A percentile compares a stretch with the other conserved stretches of the same genome.
These are phyloP conservation scores for Lasiosphaeriaceae sp. DNA, from an alignment of 495 filamentous ascomycete species.

Conservation along the genomic window DNA sequence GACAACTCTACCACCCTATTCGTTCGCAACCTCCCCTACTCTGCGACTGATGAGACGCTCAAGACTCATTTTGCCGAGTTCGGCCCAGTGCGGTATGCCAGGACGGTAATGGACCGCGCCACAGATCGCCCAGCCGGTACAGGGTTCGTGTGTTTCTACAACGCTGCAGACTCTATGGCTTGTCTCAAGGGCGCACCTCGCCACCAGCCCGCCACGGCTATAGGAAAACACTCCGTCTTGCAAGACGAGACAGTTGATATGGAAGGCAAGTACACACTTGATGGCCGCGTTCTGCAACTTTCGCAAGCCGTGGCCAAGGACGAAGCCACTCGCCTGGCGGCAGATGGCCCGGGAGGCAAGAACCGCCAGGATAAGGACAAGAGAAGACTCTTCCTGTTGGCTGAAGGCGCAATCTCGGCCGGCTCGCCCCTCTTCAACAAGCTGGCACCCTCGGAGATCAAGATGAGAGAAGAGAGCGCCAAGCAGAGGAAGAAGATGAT, in stretches of 20 bases:
- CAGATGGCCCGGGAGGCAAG: constrained; percentile 59
- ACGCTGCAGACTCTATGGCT: constrained; percentile 61
- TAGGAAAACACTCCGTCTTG: constrained; percentile 70
- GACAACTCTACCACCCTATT: constrained; percentile 76
- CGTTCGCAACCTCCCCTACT: constrained; percentile 91
- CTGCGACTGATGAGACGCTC: constrained; percentile 70
- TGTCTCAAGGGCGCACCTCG: constrained; percentile 74
- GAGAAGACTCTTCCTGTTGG: constrained; percentile 83
- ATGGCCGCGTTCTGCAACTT: constrained; percentile 81
- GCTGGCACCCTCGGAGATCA: constrained; percentile 74
- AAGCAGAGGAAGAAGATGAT: constrained; percentile 88
- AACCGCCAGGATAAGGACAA: constrained; percentile 71
- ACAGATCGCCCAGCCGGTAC: constrained; percentile 87
- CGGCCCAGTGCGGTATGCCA: constrained; percentile 78
- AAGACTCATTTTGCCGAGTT: constrained; percentile 81
- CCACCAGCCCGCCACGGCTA: constrained; percentile 37
- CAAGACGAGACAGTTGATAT: constrained; percentile 76
- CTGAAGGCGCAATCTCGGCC: constrained; percentile 74
- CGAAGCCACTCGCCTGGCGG: constrained; percentile 69
- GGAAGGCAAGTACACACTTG: constrained; percentile 78
- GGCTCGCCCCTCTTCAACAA: constrained; percentile 69
- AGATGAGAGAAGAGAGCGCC: constrained; percentile 80
- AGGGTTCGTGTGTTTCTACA: constrained; percentile 91
- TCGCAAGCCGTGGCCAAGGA: constrained; percentile 77
- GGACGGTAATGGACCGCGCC: constrained; percentile 78